Conservation (phyloP, 2,329 filamentous ascomycete species). For the Cladosporium sp. region DNA sequence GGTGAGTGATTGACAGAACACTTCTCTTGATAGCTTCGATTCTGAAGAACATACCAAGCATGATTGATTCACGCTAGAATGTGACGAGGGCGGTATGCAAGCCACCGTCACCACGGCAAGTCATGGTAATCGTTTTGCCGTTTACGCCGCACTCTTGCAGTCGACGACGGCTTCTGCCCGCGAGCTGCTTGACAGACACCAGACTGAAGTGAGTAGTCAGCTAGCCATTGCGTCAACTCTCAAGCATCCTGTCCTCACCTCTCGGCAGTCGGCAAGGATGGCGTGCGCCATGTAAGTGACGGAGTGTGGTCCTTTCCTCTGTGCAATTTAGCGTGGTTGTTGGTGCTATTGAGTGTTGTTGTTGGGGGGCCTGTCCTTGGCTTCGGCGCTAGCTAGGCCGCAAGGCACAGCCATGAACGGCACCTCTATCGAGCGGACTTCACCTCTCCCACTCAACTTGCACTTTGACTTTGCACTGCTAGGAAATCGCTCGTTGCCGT, state of each 20-base stretch:
- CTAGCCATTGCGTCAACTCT: neutral
- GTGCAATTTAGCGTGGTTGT: neutral
- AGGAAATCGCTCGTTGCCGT: neutral
- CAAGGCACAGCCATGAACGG: neutral
- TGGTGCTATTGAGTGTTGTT: constrained; percentile 1
- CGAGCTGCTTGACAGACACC: neutral
- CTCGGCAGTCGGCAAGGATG: neutral
- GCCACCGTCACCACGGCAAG: constrained; percentile 4
- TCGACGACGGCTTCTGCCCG: neutral
- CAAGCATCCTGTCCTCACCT: neutral
- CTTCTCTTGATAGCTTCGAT: neutral
- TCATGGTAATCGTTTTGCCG: neutral
- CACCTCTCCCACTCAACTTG: neutral
- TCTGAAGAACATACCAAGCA: neutral
- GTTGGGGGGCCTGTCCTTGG: constrained; percentile 1
- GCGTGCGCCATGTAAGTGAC: neutral
- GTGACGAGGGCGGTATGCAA: neutral
- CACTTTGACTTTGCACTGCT: neutral
- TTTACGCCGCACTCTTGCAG: constrained; percentile 4
- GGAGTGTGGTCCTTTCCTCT: neutral
- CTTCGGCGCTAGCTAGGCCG: neutral
- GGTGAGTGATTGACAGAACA: neutral
- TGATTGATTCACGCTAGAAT: neutral
- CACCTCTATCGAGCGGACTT: neutral
- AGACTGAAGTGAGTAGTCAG: neutral